A percentile compares a stretch with the other conserved stretches of the same genome.
These are phyloP conservation scores for Botrytis tulipae DNA, from an alignment of 2,329 filamentous ascomycete genomes.

Conservation along the genomic window DNA sequence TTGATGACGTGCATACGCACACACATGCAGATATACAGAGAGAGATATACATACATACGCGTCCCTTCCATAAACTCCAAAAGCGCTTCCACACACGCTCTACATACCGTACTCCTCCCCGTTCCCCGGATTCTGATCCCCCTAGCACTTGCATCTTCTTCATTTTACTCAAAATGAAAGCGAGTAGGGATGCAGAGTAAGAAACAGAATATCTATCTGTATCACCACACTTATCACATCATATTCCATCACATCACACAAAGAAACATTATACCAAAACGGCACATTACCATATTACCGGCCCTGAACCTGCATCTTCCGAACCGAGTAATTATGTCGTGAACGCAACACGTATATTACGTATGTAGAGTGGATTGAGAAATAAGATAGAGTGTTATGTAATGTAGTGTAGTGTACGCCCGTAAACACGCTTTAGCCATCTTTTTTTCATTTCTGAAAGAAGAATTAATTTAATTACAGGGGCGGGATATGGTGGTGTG, in stretches of 20 bases:
- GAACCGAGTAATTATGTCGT: not conserved
- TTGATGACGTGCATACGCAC: not conserved
- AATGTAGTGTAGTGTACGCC: slow-evolving; percentile 6
- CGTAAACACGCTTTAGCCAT: slow-evolving; percentile 20
- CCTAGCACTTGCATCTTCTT: not conserved
- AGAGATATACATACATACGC: not conserved
- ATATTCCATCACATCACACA: not conserved
- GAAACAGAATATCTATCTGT: not conserved
- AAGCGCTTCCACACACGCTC: not conserved
- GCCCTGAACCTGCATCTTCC: slow-evolving; percentile 7
- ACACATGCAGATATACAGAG: not conserved
- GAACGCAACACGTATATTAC: not conserved
- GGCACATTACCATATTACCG: not conserved
- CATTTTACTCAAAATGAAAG: not conserved
- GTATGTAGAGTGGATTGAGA: not conserved
- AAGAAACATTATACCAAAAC: not conserved
- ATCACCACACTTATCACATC: not conserved
- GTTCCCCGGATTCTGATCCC: not conserved
- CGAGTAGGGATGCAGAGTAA: no score
- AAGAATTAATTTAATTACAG: not conserved
- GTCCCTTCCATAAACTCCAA: not conserved
- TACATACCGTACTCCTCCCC: not conserved
- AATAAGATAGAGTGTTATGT: not conserved
- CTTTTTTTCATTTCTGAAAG: not conserved
- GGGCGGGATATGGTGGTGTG: not conserved